A percentile compares a stretch with the other conserved stretches of the same genome.
phyloP scores from a whole-genome alignment of 2,329 filamentous ascomycete species.

The Diaporthe citriasiana region DNA sequence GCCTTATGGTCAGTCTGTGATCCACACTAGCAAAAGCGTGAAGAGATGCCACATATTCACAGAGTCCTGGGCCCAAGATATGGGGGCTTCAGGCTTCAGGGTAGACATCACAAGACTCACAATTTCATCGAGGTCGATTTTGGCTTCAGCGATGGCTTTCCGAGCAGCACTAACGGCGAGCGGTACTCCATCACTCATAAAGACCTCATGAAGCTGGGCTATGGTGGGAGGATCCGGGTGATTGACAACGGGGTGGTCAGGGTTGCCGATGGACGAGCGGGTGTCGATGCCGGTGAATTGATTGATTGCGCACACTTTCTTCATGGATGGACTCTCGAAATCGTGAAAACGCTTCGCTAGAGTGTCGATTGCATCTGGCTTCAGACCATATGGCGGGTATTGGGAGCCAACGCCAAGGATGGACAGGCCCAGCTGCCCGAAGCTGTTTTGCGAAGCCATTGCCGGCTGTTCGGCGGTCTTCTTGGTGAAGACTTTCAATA shows the following conservation, averaged over 20 bases:
- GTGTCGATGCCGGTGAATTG: slow-evolving; percentile 72
- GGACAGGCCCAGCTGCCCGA: slow-evolving; percentile 69
- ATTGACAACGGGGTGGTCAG: slow-evolving; percentile 74
- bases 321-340: slow-evolving; percentile 69
- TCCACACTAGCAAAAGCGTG: background rate
- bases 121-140: slow-evolving; percentile 65
- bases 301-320: slow-evolving; percentile 74
- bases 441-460: slow-evolving; percentile 60
- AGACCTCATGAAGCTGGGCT: slow-evolving; percentile 66
- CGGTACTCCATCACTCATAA: slow-evolving; percentile 70
- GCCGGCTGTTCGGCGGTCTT: background rate
- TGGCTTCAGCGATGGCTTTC: slow-evolving; percentile 69
- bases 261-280: slow-evolving; percentile 72
- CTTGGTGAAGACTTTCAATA: background rate
- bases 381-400: slow-evolving; percentile 71
- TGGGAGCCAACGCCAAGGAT: slow-evolving; percentile 71
- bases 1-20: background rate
- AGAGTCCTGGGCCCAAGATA: background rate
- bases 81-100: background rate
- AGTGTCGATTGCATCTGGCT: slow-evolving; percentile 64
- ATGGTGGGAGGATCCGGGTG: slow-evolving; percentile 67
- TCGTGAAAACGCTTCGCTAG: slow-evolving; percentile 71
- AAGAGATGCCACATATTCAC: background rate
- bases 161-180: slow-evolving; percentile 68
- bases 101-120: slow-evolving; percentile 4